phyloP scores from a whole-genome alignment of 495 filamentous ascomycete genomes.

The Tuber calosporum region DNA sequence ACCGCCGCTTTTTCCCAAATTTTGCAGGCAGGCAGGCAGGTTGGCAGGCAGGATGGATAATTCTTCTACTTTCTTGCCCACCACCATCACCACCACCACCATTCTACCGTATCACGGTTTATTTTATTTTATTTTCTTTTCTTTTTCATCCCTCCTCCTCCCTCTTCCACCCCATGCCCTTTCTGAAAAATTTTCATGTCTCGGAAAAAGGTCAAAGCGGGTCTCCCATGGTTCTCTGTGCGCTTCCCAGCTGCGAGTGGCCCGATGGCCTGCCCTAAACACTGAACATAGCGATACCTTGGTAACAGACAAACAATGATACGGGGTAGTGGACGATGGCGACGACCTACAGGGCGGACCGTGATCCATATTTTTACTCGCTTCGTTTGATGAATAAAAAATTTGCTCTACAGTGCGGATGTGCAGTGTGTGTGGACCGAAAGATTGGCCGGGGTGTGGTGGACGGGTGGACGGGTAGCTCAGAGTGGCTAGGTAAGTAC shows the following conservation, averaged over 20 bases:
- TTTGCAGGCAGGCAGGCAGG: neutral
- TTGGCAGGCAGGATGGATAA: neutral
- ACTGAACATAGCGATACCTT: slow-evolving; percentile 6
- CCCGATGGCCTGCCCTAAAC: slow-evolving; percentile 24
- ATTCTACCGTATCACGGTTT: neutral
- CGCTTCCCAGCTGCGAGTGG: too few species aligned
- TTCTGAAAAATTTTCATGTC: slow-evolving; percentile 32
- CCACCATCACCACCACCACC: neutral
- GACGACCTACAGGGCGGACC: neutral
- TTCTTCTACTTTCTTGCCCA: neutral
- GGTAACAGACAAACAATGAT: neutral
- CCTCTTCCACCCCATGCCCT: slow-evolving; percentile 22
- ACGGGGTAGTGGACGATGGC: neutral
- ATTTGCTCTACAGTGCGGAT: neutral
- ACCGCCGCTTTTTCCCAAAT: slow-evolving; percentile 15
- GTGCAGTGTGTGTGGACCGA: neutral
- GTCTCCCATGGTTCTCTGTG: neutral
- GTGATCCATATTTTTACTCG: neutral
- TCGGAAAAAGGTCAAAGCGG: slow-evolving; percentile 39
- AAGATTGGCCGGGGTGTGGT: neutral
- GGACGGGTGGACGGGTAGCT: slow-evolving; percentile 4
- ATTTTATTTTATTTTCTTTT: neutral
- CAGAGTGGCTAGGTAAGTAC: neutral
- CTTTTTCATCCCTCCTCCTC: neutral
- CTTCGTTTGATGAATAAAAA: neutral